These are phyloP conservation scores for Heritiera littoralis DNA, from an alignment of 345 rosid genomes.

Conservation along the genomic window DNA sequence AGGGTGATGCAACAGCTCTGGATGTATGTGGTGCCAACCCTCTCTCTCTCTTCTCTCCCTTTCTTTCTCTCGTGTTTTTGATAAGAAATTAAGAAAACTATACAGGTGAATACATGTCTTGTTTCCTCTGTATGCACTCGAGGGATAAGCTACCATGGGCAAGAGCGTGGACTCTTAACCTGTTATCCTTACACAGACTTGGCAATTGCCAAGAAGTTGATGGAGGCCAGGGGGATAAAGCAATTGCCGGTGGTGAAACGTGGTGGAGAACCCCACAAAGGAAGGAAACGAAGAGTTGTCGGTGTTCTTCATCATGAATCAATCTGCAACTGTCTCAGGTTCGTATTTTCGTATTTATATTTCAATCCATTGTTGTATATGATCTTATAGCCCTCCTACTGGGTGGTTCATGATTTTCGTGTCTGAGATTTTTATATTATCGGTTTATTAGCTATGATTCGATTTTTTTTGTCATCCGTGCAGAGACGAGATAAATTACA, in stretches of 20 bases:
- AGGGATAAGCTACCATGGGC: constrained; percentile 71
- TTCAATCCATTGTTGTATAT: background rate
- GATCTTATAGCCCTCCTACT: background rate
- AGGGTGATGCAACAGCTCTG: constrained; percentile 42
- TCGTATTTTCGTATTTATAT: constrained; percentile 22
- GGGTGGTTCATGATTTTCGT: background rate
- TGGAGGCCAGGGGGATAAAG: constrained; percentile 95
- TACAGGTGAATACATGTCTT: constrained; percentile 62
- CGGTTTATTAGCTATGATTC: background rate
- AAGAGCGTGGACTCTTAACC: constrained; percentile 77
- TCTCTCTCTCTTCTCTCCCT: no score
- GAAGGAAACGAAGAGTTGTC: constrained; percentile 59
- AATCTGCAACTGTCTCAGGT: constrained; percentile 77
- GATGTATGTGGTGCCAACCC: constrained; percentile 52
- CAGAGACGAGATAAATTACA: constrained; percentile 61
- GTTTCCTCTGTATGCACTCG: constrained; percentile 80
- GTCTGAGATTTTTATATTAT: background rate
- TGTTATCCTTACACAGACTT: constrained; percentile 80
- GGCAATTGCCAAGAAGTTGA: constrained; percentile 79
- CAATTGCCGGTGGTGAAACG: constrained; percentile 87
- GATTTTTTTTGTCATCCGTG: background rate
- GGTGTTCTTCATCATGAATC: constrained; percentile 82
- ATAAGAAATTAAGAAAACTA: constrained; percentile 13
- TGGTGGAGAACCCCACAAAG: constrained; percentile 57
- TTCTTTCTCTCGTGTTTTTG: background rate